Base-by-base conservation (phyloP, 805 yeast species). In the Myxozyma neotropica region DNA sequence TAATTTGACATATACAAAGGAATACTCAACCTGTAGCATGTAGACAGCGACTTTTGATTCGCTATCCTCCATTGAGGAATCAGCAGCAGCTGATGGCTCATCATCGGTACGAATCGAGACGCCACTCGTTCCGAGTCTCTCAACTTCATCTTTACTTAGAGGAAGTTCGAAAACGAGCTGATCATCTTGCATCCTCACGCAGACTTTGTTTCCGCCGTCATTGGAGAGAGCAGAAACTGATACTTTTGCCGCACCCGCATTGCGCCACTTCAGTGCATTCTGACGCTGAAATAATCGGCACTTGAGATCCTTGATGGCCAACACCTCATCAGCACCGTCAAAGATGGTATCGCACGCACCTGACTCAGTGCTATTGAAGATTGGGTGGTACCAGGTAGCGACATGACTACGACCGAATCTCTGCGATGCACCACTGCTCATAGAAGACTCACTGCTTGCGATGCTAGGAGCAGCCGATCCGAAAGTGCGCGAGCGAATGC, bases 1-100 rank as follows among this genome's bases (percentile, higher is more conserved):
- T 19, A 54, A 24, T 4, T 42, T 31, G 6, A 27, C 33, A n/a
- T 5, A 26, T 27, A 3, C 15, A 15, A 15, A 29, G 36, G 27
- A 23, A 21, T 15, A 13, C 10, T 61, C 58, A 53, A 71, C 65
- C 61, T 71, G 73, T 31, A 71, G 43, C 66, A 71, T 58, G 47
- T 69, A 69, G 6, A 65, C 65, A 1, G 66, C 67, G n/a, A 52
- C 24, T 19, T 59, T 53, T 2, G 61, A 43, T 8, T 52, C 61
- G n/a, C 47, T 55, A 35, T 29, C 33, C 33, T 56, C 59, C n/a
- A 49, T 26, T 10, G 49, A 27, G 17, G 58, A 47, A 12, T 42
- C 54, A 4, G 36, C 58, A 4, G 33, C 17, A 21, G 51, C 62
- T 1, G 61, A 43, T 6, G 48, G 38, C 29, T 54, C 53, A 40